Evolutionary conservation across 352 stramenopile genomes (phyloP), one percentile per base, ranked within the genome.

Genomic region (Blastocystis sp.): DNA sequence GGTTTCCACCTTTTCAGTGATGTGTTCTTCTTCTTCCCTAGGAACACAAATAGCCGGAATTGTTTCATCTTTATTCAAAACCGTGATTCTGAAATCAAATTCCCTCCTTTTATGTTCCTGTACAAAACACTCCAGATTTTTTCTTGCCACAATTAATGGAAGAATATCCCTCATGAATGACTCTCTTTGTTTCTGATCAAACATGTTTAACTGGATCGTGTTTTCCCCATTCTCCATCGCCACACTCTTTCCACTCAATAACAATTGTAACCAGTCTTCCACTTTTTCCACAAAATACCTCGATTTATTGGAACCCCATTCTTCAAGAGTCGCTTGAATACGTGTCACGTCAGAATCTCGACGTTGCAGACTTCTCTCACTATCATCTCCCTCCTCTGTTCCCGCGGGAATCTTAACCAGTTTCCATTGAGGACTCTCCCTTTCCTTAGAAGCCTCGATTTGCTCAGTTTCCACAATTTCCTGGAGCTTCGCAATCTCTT

Each of bases 71-170:
- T 59, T 84, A 45, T 66, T 66, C 15, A 84, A 4, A 8, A 84
- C 37, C 3, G 73, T 84, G 15, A 84, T 84, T 39, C 73, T 26
- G 50, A 68, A 84, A n/a, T 84, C 73, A 11, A 61, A 66, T 45
- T 84, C 73, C 9, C 47, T 11, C 7, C 73, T 50, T 8, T 26
- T 47, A 45, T 84, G 73, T 53, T 84, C 73, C 50, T 84, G 73
- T 0, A 84, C 73, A 29, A 84, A 84, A 43, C 73, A 84, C 73
- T 84, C 73, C 73, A 84, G 18, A 68, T 84, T 66, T 53, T 84
- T 84, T 34, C 73, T 34, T 26, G 29, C 45, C 29, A 61, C 29
- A 41, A 84, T 63, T 23, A 84, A 2, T 18, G 73, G 73, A 7
- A 84, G 6, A 7, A 84, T 68, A 34, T 23, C 47, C 3, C 23